These are phyloP conservation scores for Picochlorum sp. DNA, from an alignment of 139 green algal species.

Conservation along the genomic window DNA sequence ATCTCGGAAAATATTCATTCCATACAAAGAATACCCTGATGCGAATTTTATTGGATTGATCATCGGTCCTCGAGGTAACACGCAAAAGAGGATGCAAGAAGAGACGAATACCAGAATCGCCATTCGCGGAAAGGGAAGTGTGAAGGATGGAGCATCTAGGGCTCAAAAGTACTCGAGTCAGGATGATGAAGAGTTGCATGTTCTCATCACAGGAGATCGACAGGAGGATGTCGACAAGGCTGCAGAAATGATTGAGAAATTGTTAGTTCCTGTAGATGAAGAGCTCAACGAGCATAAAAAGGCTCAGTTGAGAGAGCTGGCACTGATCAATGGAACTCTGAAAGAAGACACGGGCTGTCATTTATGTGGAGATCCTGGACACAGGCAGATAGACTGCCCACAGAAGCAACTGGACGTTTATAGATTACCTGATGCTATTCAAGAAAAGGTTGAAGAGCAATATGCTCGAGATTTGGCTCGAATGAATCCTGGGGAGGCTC, in stretches of 20 bases:
- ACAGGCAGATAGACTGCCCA: constrained; percentile 55
- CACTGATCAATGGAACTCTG: constrained; percentile 84
- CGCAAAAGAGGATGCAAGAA: constrained; percentile 95
- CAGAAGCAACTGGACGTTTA: constrained; percentile 49
- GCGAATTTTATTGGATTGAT: constrained; percentile 99
- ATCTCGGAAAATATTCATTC: constrained; percentile 83
- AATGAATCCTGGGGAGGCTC: constrained; percentile 42
- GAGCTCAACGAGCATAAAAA: constrained; percentile 89
- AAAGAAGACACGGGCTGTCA: constrained; percentile 47
- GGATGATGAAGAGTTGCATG: constrained; percentile 91
- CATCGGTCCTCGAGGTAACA: constrained; percentile 97
- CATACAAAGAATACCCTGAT: constrained; percentile 78
- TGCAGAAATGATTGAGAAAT: constrained; percentile 69
- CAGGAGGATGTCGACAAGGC: constrained; percentile 67
- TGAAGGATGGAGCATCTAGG: constrained; percentile 73
- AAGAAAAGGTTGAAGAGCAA: constrained; percentile 59
- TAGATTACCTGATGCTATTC: constrained; percentile 62
- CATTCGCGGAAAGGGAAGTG: constrained; percentile 70
- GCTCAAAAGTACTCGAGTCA: constrained; percentile 60
- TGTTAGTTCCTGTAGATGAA: constrained; percentile 81
- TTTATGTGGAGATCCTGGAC: constrained; percentile 40
- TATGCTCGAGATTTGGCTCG: constrained; percentile 54
- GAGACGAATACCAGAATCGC: constrained; percentile 97
- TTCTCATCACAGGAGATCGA: constrained; percentile 88
- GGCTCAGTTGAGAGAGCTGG: constrained; percentile 86